Percentiles rank a stretch among this genome's conserved stretches.
Conservation (phyloP, 768 basidiomycete genomes). For the Russula ochroleuca region DNA sequence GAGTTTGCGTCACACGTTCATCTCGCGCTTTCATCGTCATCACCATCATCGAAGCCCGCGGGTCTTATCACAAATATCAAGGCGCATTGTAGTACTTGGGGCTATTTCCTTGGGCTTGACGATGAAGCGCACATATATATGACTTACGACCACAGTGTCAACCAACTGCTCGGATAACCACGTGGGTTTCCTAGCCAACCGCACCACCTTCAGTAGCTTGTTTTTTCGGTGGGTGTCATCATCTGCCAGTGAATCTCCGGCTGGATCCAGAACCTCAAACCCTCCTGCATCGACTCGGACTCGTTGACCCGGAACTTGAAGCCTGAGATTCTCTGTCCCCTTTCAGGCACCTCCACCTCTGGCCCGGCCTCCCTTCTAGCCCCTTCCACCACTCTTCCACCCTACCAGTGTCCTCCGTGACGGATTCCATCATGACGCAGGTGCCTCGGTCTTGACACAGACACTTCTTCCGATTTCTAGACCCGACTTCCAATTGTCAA, state of each 20-base stretch:
- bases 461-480: not conserved
- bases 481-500: not conserved
- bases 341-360: not conserved
- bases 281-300: not conserved
- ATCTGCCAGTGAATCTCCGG: not conserved
- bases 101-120: not conserved
- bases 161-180: not conserved
- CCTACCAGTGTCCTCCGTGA: not conserved
- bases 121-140: not conserved
- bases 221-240: not conserved
- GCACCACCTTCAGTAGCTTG: not conserved
- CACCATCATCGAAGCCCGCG: constrained; percentile 10
- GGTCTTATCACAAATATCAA: constrained; percentile 1
- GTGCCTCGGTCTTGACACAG: not conserved
- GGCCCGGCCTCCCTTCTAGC: not conserved
- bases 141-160: not conserved
- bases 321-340: not conserved
- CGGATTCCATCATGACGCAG: not conserved
- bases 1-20: not conserved
- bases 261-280: constrained; percentile 1
- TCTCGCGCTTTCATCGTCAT: not conserved
- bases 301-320: not conserved
- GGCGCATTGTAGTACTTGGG: not conserved
- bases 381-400: too few species aligned
- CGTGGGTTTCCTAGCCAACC: constrained; percentile 15